A percentile compares a stretch with the other conserved stretches of the same genome.
phyloP scores from a whole-genome alignment of 306 rosid species.

The Vigna radiata region DNA sequence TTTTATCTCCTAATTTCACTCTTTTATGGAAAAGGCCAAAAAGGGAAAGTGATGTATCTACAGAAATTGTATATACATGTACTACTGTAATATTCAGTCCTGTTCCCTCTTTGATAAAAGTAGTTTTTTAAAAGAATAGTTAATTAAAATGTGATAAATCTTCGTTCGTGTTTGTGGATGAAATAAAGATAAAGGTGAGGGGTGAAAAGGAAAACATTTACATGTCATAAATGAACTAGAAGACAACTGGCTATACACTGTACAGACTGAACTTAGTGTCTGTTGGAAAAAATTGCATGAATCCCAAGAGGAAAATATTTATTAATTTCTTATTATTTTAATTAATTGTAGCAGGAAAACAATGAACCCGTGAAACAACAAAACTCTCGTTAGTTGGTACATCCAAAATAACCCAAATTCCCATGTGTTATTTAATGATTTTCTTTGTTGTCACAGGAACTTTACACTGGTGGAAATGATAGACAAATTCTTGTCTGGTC shows the following conservation, averaged over 20 bases:
- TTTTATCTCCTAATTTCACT: neutral
- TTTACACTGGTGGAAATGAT: slow-evolving; percentile 93
- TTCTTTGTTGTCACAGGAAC: slow-evolving; percentile 60
- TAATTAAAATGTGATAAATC: slow-evolving; percentile 20
- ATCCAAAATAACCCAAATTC: slow-evolving; percentile 1
- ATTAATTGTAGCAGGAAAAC: slow-evolving; percentile 14
- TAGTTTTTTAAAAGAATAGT: neutral
- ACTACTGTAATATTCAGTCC: neutral
- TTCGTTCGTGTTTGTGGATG: neutral
- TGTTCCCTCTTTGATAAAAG: slow-evolving; percentile 1
- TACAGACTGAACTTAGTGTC: neutral
- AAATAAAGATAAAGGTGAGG: neutral
- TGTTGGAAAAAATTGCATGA: slow-evolving; percentile 23
- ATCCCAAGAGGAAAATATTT: slow-evolving; percentile 7
- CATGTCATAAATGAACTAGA: slow-evolving; percentile 10
- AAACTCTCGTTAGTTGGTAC: neutral
- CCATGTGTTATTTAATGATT: slow-evolving; percentile 16
- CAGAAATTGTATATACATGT: neutral
- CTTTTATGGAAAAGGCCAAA: neutral
- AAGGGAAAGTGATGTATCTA: neutral
- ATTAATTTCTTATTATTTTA: slow-evolving; percentile 3
- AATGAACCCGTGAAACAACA: slow-evolving; percentile 16
- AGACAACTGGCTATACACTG: neutral
- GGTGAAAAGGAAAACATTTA: neutral
- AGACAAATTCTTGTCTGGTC: slow-evolving; percentile 94